These are phyloP conservation scores for Syzygium aqueum DNA, from an alignment of 345 rosid genomes.

Conservation along the genomic window DNA sequence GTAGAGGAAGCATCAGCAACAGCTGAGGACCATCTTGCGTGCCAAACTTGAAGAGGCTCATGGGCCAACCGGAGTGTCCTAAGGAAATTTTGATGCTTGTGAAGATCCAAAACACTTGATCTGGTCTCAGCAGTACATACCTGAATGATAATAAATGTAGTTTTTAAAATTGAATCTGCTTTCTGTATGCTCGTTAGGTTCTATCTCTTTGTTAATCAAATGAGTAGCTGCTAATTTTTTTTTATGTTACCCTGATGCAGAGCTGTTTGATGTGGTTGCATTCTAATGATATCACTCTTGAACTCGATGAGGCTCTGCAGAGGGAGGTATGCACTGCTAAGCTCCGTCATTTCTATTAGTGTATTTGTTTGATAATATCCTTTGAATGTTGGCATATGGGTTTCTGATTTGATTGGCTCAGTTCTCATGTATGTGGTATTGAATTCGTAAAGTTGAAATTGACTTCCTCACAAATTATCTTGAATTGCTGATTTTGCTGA, in stretches of 20 bases:
- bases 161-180: too few relatives aligned
- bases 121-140: neutral
- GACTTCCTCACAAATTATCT: neutral
- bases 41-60: too few relatives aligned
- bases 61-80: too few relatives aligned
- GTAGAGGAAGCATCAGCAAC: neutral
- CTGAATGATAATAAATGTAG: neutral
- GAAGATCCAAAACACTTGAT: neutral
- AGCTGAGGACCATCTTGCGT: too few relatives aligned
- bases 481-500: neutral
- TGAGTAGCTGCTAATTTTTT: neutral
- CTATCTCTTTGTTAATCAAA: neutral
- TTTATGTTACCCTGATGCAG: neutral
- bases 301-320: neutral
- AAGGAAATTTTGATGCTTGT: neutral
- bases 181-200: fast-evolving
- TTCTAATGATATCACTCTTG: neutral
- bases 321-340: too few relatives aligned
- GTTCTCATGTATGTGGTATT: neutral
- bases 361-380: too few relatives aligned
- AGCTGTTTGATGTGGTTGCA: neutral
- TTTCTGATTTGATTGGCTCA: neutral
- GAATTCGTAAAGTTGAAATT: neutral
- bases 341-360: too few relatives aligned
- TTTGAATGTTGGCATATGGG: neutral